Conservation (phyloP, 768 basidiomycete species). For the Serendipita sp. region DNA sequence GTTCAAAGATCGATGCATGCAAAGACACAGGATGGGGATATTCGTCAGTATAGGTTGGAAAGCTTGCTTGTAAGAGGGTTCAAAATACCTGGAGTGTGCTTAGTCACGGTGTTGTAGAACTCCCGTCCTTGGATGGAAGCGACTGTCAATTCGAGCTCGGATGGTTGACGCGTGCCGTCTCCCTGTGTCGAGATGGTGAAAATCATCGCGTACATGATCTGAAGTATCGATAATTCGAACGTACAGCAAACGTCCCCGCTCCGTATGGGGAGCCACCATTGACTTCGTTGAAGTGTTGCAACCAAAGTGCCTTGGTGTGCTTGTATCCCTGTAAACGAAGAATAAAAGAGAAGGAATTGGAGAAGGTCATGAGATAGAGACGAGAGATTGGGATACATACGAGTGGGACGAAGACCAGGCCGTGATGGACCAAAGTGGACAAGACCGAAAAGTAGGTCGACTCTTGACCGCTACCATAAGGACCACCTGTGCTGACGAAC, state of each 20-base stretch:
- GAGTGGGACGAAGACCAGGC: conserved; percentile 25
- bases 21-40: conserved; percentile 17
- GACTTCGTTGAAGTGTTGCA: conserved; percentile 14
- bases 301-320: not conserved
- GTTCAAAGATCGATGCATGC: no score
- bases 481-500: conserved; percentile 58
- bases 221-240: not conserved
- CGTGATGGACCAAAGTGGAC: conserved; percentile 54
- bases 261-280: conserved; percentile 56
- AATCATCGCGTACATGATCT: no score
- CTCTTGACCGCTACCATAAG: conserved; percentile 42
- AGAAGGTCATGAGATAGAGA: no score
- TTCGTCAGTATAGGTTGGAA: conserved; percentile 31
- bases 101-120: conserved; percentile 36
- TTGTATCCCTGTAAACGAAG: not conserved
- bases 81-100: conserved; percentile 11
- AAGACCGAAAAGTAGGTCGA: conserved; percentile 22
- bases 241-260: conserved; percentile 41
- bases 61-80: not conserved
- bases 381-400: not conserved
- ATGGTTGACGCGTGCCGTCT: conserved; percentile 31
- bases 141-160: conserved; percentile 33
- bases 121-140: conserved; percentile 34
- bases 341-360: no score
- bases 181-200: conserved; percentile 9